Conservation (phyloP, 257 asterid species). For the Leonotis leonurus region DNA sequence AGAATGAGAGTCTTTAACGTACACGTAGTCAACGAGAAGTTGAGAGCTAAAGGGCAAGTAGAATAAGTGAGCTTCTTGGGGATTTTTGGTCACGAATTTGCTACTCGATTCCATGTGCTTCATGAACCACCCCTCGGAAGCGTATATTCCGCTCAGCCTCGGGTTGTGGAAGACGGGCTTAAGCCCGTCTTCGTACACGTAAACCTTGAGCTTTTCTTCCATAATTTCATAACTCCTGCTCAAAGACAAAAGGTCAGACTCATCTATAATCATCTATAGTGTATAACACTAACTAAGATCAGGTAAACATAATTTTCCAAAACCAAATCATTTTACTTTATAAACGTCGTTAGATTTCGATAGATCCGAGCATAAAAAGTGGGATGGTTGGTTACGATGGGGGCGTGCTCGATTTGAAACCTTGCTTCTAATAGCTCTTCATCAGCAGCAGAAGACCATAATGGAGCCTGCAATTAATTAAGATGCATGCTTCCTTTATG, state of each 20-base stretch:
- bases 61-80: slow-evolving; percentile 33
- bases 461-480: slow-evolving; percentile 41
- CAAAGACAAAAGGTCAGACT: not conserved
- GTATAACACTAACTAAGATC: too few species aligned
- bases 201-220: slow-evolving; percentile 38
- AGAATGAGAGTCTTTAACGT: slow-evolving; percentile 27
- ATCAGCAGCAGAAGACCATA: slow-evolving; percentile 53
- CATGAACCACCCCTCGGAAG: slow-evolving; percentile 56
- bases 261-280: too few species aligned
- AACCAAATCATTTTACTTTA: slow-evolving; percentile 28
- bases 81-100: slow-evolving; percentile 23
- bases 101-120: slow-evolving; percentile 25
- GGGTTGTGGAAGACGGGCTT: slow-evolving; percentile 36
- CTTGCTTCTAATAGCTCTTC: slow-evolving; percentile 38
- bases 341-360: slow-evolving; percentile 46
- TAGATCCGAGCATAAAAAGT: slow-evolving; percentile 50
- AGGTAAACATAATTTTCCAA: not conserved
- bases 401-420: slow-evolving; percentile 34
- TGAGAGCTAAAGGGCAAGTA: slow-evolving; percentile 46
- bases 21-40: slow-evolving; percentile 21
- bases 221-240: slow-evolving; percentile 40
- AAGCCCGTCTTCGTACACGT: slow-evolving; percentile 31
- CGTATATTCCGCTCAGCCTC: slow-evolving; percentile 35
- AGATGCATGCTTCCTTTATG: too few species aligned
- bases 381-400: slow-evolving; percentile 12